phyloP scores from a whole-genome alignment of 2,329 filamentous ascomycete genomes.

The Sporothrix pallida region DNA sequence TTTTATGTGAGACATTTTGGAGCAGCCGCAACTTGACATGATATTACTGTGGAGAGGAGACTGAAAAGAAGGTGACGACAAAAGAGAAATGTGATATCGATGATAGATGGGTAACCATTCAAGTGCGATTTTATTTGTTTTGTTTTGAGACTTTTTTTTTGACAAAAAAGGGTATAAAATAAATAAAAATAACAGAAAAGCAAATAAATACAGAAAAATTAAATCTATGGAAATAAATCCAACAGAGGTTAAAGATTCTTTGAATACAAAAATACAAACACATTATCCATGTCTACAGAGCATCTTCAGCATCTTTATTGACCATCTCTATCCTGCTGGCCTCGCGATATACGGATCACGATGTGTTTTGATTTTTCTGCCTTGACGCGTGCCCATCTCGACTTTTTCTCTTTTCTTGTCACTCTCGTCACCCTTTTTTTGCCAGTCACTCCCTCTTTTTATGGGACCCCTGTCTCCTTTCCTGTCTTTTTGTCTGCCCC shows the following conservation, averaged over 20 bases:
- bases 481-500: not conserved
- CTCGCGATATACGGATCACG: not conserved
- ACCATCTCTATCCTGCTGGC: too few species aligned
- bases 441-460: not conserved
- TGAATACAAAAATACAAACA: too few species aligned
- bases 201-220: not conserved
- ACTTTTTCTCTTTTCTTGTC: not conserved
- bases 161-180: too few species aligned
- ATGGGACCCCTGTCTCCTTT: not conserved
- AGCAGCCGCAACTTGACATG: slow-evolving; percentile 13
- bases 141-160: too few species aligned
- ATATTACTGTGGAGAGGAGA: not conserved
- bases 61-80: not conserved
- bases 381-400: not conserved
- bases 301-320: too few species aligned
- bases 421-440: not conserved
- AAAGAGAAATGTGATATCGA: not conserved
- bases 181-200: not conserved
- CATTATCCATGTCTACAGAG: too few species aligned
- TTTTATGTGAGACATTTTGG: slow-evolving; percentile 19
- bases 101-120: not conserved
- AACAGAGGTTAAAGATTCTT: too few species aligned
- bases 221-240: too few species aligned
- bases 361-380: not conserved
- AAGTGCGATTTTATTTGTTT: not conserved